Conservation (phyloP, 1,284 basidiomycete species). For the Lentinula novae-zelandiae region DNA sequence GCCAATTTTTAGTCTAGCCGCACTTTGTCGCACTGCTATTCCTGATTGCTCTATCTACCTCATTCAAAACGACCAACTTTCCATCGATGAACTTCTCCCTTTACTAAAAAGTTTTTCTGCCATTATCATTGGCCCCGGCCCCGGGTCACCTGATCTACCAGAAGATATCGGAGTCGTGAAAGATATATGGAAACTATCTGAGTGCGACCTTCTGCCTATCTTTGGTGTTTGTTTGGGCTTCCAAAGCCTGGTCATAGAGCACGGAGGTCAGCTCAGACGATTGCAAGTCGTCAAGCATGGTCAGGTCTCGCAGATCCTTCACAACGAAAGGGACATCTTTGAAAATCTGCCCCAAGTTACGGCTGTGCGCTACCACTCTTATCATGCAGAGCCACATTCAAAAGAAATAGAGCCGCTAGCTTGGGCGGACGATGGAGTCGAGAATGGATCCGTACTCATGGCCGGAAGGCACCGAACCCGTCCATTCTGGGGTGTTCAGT, state of each 20-base stretch:
- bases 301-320: slow-evolving; percentile 67
- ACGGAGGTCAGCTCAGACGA: slow-evolving; percentile 59
- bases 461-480: slow-evolving; percentile 58
- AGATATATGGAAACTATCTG: slow-evolving; percentile 60
- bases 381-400: slow-evolving; percentile 46
- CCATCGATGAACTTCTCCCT: slow-evolving; percentile 44
- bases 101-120: slow-evolving; percentile 61
- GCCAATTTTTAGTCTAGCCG: slow-evolving; percentile 48
- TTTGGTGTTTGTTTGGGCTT: slow-evolving; percentile 92
- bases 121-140: slow-evolving; percentile 75
- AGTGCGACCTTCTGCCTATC: slow-evolving; percentile 58
- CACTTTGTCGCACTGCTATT: slow-evolving; percentile 56
- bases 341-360: slow-evolving; percentile 53
- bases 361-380: slow-evolving; percentile 86
- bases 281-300: slow-evolving; percentile 75
- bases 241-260: slow-evolving; percentile 82
- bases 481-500: slow-evolving; percentile 94
- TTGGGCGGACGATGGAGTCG: slow-evolving; percentile 62
- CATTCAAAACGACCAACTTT: slow-evolving; percentile 65
- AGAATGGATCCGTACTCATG: slow-evolving; percentile 70
- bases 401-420: slow-evolving; percentile 59
- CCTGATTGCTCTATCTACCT: slow-evolving; percentile 60
- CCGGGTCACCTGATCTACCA: slow-evolving; percentile 68
- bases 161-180: slow-evolving; percentile 65
- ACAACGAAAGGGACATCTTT: slow-evolving; percentile 60